These are phyloP conservation scores for Mortierella antarctica DNA, from an alignment of 192 early-diverging fungal species.

Conservation along the genomic window DNA sequence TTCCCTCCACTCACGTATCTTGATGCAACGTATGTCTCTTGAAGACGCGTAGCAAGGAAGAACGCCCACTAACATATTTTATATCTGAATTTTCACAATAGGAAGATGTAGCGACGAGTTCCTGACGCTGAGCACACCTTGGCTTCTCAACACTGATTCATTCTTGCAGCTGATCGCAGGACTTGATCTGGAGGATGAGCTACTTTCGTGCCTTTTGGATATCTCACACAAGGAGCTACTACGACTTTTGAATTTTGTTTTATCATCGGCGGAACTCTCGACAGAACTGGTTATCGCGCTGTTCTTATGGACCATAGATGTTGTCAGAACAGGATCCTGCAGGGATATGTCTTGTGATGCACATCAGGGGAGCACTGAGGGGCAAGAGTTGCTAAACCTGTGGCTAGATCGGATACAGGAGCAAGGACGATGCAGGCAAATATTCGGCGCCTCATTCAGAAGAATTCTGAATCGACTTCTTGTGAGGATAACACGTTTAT, in stretches of 20 bases:
- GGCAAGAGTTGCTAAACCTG: not conserved
- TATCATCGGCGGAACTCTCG: not conserved
- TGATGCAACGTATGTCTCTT: not conserved
- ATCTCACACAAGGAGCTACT: conserved; percentile 6
- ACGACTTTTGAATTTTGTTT: conserved; percentile 1
- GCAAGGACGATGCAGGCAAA: not conserved
- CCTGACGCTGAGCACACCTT: conserved; percentile 17
- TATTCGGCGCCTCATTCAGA: conserved; percentile 5
- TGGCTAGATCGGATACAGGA: conserved; percentile 5
- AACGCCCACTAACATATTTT: not conserved
- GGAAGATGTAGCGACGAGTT: conserved; percentile 38
- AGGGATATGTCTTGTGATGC: not conserved
- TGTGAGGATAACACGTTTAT: not conserved
- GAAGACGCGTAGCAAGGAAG: not conserved
- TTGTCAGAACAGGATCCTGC: not conserved
- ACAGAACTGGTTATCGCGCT: not conserved
- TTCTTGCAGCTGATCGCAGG: conserved; percentile 11
- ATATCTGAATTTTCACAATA: not conserved
- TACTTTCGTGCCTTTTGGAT: not conserved
- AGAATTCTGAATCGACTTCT: conserved; percentile 4
- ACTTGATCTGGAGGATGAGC: conserved; percentile 14
- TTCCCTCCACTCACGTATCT: not conserved
- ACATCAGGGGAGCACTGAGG: not conserved
- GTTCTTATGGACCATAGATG: conserved; percentile 23
- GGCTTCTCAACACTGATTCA: conserved; percentile 12